phyloP scores from a whole-genome alignment of 2,329 filamentous ascomycete species.

The Verticillium nonalfalfae region DNA sequence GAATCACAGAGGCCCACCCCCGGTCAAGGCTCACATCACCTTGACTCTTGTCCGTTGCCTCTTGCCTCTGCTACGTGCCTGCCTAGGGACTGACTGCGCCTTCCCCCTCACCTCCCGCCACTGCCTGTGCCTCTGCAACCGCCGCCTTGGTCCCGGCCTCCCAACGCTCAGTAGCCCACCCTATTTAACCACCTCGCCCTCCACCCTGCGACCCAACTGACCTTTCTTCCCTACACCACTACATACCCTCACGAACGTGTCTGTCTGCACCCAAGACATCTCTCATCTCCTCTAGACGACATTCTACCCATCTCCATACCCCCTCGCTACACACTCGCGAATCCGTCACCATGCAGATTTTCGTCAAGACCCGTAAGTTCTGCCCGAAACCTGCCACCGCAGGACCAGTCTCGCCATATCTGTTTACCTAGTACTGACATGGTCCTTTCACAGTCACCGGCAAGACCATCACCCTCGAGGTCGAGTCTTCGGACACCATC shows the following conservation, averaged over 20 bases:
- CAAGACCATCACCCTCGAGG: slow-evolving; percentile 80
- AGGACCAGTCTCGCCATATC: neutral
- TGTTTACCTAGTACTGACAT: slow-evolving; percentile 28
- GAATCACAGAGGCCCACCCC: slow-evolving; percentile 4
- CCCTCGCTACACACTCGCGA: neutral
- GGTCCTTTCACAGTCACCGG: slow-evolving; percentile 56
- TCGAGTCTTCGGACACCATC: slow-evolving; percentile 72
- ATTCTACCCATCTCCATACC: neutral
- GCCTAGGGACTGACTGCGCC: neutral
- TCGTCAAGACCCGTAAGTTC: slow-evolving; percentile 87
- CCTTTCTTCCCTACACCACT: slow-evolving; percentile 6
- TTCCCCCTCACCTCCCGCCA: slow-evolving; percentile 1
- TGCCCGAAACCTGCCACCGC: slow-evolving; percentile 10
- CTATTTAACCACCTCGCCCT: slow-evolving; percentile 3
- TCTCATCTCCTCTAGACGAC: slow-evolving; percentile 6
- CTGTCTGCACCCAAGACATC: neutral
- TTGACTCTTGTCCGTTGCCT: neutral
- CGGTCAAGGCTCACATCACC: neutral
- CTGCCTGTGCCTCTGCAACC: neutral
- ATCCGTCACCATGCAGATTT: slow-evolving; percentile 80
- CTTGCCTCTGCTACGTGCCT: neutral
- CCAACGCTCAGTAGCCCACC: neutral
- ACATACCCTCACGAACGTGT: neutral
- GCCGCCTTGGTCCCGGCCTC: neutral
- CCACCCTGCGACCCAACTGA: slow-evolving; percentile 3